Evolutionary conservation across 2,329 filamentous ascomycete genomes (phyloP), one percentile per base, ranked within the genome.

Genomic region (Truncatella angustata): DNA sequence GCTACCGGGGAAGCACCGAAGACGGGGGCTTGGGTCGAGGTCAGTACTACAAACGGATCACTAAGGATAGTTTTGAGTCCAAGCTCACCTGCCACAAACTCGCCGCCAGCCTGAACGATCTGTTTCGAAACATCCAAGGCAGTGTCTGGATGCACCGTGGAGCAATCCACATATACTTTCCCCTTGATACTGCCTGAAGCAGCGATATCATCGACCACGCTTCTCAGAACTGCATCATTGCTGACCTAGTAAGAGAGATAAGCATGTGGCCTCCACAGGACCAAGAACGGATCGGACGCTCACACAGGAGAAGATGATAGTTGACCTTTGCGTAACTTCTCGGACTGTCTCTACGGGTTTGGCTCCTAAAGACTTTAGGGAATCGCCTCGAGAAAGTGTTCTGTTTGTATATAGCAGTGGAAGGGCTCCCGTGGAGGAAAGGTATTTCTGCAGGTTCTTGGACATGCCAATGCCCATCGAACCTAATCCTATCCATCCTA

Each of bases 1-100:
- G 73, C 73, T 52, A 75, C 71, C 4, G 71, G 66, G 18, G 69
- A 67, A 1, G 71, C 73, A 4, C 73, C 73, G 42, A 76, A 75
- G 7, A 75, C 72, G 5, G 74, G 75, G 2, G 69, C 70, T 56
- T 12, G 54, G 39, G 42, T 53, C 4, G 21, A 37, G n/a, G 44
- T 49, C 3, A 51, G 42, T 3, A 23, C 35, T 20, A 6, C 16
- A 14, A n/a, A 4, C 14, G 4, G 11, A 10, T 3, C 24, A 35
- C 4, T 14, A 35, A 12, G n/a, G 10, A 18, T 20, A 5, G n/a
- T 12, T 18, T 20, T n/a, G n/a, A n/a, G n/a, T n/a, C n/a, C n/a
- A n/a, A n/a, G 21, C 44, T 47, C 40, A 47, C 54, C 49, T 35
- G 55, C 48, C 10, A 55, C 44, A 49, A 73, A 73, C 12, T 63